phyloP scores from a whole-genome alignment of 192 early-diverging fungal genomes.

The Bifiguratus adelaidae region DNA sequence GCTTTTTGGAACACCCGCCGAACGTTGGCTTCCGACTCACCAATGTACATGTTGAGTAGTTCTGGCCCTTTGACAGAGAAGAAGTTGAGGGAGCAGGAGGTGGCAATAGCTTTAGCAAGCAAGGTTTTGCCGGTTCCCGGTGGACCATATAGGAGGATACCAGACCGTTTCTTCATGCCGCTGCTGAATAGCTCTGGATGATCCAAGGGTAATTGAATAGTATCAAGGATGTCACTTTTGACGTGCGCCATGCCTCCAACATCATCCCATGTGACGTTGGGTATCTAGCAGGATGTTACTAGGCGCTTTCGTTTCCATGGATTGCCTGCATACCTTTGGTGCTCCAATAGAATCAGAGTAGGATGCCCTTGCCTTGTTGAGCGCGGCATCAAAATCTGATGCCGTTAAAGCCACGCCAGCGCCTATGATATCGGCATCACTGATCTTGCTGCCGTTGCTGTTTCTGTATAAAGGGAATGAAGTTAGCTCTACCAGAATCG shows the following conservation, averaged over 20 bases:
- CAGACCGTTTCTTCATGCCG: constrained; percentile 92
- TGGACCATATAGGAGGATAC: constrained; percentile 91
- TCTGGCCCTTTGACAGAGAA: constrained; percentile 98
- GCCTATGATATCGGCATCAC: constrained; percentile 42
- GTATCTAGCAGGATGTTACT: constrained; percentile 47
- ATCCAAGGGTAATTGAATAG: constrained; percentile 90
- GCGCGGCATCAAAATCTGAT: constrained; percentile 70
- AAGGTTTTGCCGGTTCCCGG: constrained; percentile 98
- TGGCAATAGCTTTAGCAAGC: constrained; percentile 97
- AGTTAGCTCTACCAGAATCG: neutral
- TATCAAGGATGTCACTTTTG: constrained; percentile 90
- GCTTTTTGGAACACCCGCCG: constrained; percentile 92
- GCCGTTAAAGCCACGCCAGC: constrained; percentile 69
- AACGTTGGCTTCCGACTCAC: constrained; percentile 98
- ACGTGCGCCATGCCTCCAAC: constrained; percentile 91
- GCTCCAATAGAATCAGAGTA: constrained; percentile 92
- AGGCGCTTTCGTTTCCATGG: neutral
- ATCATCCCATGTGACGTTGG: constrained; percentile 97
- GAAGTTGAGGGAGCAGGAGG: constrained; percentile 95
- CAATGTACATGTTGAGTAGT: constrained; percentile 98
- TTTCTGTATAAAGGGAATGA: neutral
- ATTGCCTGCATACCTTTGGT: constrained; percentile 49
- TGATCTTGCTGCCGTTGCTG: constrained; percentile 4
- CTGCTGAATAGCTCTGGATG: constrained; percentile 91
- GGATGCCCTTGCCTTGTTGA: constrained; percentile 64